A percentile compares a stretch with the other conserved stretches of the same genome.
These are phyloP conservation scores for Auricularia sp. DNA, from an alignment of 768 basidiomycete genomes.

Conservation along the genomic window DNA sequence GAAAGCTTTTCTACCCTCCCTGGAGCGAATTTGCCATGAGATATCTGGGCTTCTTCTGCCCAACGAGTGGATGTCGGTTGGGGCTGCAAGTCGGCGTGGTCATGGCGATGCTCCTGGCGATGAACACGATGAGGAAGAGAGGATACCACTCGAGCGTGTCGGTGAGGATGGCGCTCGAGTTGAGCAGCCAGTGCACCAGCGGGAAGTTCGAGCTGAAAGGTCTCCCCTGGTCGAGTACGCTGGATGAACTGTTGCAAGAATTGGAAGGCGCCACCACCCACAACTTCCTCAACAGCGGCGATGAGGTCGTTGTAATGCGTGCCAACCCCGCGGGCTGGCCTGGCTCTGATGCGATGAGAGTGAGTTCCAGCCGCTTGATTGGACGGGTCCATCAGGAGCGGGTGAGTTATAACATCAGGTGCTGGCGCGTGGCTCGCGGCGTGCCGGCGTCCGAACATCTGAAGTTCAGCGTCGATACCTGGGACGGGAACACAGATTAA, in stretches of 20 bases:
- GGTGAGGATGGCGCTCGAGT: conserved; percentile 45
- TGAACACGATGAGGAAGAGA: conserved; percentile 32
- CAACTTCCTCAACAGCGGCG: conserved; percentile 69
- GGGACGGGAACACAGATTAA: not conserved
- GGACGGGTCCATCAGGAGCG: conserved; percentile 56
- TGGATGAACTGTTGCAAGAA: conserved; percentile 75
- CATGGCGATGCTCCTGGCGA: conserved; percentile 14
- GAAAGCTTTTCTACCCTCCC: conserved; percentile 57
- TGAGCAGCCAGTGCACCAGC: not conserved
- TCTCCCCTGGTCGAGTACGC: conserved; percentile 18
- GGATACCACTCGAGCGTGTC: conserved; percentile 36
- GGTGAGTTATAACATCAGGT: conserved; percentile 71
- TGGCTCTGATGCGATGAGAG: conserved; percentile 43
- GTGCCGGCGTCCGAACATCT: conserved; percentile 49
- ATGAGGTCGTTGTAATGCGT: conserved; percentile 43
- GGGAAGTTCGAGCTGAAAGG: not conserved
- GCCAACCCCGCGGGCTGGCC: conserved; percentile 33
- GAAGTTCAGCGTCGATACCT: conserved; percentile 35
- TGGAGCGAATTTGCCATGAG: conserved; percentile 63
- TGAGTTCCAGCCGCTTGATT: conserved; percentile 33
- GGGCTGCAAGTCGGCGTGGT: conserved; percentile 63
- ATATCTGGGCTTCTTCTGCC: conserved; percentile 77
- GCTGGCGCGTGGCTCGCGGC: conserved; percentile 40
- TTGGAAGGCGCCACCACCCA: conserved; percentile 73
- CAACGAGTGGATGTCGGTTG: conserved; percentile 77